Conservation (phyloP, 2,329 filamentous ascomycete species). For the Aspergillus puulaauensis region DNA sequence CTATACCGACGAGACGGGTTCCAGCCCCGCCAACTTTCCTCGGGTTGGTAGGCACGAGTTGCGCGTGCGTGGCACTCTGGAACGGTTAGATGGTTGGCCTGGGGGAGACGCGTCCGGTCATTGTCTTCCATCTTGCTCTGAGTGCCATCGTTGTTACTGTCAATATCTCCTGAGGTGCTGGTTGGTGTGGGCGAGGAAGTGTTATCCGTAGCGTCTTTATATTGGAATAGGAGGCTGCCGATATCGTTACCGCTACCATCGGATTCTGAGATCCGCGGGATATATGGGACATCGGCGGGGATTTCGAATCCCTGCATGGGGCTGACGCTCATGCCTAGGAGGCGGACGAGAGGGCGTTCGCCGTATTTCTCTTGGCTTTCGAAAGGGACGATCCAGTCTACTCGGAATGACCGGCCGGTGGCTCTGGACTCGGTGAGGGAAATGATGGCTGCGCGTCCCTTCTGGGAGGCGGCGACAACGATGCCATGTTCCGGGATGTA, state of each 20-base stretch:
- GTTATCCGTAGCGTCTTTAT: slow-evolving; percentile 13
- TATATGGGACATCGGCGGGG: slow-evolving; percentile 34
- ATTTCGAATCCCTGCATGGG: slow-evolving; percentile 55
- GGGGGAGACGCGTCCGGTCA: too few relatives aligned
- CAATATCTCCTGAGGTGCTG: neutral
- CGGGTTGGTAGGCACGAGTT: slow-evolving; percentile 30
- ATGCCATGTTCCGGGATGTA: slow-evolving; percentile 61
- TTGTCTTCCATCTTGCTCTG: neutral
- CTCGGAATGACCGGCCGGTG: slow-evolving; percentile 48
- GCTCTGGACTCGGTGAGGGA: slow-evolving; percentile 46
- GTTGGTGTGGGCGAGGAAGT: neutral
- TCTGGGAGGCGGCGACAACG: slow-evolving; percentile 57
- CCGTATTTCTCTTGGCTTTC: slow-evolving; percentile 47
- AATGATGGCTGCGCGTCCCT: slow-evolving; percentile 57
- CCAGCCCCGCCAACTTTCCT: slow-evolving; percentile 39
- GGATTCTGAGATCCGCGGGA: slow-evolving; percentile 24
- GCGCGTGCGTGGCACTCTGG: slow-evolving; percentile 37
- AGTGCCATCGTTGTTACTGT: neutral
- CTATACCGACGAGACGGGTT: slow-evolving; percentile 48
- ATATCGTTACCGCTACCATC: slow-evolving; percentile 6
- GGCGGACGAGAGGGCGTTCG: slow-evolving; percentile 43
- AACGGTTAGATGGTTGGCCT: slow-evolving; percentile 21
- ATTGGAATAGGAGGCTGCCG: slow-evolving; percentile 21
- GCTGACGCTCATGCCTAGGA: slow-evolving; percentile 57
- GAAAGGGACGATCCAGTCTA: slow-evolving; percentile 59